These are phyloP conservation scores for Jaltomata sinuosa DNA, from an alignment of 257 asterid species.

Conservation along the genomic window DNA sequence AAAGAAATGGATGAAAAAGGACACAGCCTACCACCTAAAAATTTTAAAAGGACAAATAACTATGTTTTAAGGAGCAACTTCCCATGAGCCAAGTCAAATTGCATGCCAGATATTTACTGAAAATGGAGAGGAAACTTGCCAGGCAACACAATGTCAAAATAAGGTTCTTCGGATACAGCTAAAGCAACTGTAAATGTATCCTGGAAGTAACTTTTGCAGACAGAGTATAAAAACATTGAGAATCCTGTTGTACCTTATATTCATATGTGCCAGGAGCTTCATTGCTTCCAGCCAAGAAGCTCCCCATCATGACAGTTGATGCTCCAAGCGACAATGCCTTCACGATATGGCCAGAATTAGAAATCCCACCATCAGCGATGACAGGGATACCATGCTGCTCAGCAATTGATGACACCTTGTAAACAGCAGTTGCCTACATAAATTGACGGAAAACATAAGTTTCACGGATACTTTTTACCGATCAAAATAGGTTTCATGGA, in stretches of 20 bases:
- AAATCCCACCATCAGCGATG: conserved; percentile 93
- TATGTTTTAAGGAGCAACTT: background rate
- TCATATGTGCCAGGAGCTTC: conserved; percentile 84
- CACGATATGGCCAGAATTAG: conserved; percentile 92
- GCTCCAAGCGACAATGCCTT: conserved; percentile 93
- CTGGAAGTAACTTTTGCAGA: background rate
- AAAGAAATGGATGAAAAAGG: background rate
- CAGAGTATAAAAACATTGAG: background rate
- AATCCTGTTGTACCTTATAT: conserved; percentile 36
- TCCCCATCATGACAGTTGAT: conserved; percentile 82
- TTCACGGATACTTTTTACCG: background rate
- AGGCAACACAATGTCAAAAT: background rate
- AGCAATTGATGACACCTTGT: conserved; percentile 82
- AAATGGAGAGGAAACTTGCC: background rate
- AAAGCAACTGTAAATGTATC: background rate
- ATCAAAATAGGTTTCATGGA: background rate
- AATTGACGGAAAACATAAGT: background rate
- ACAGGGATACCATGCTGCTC: conserved; percentile 63
- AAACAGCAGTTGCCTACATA: conserved; percentile 72
- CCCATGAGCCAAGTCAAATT: conserved; percentile 11
- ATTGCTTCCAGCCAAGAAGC: conserved; percentile 84
- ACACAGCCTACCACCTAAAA: background rate
- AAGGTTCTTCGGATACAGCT: background rate
- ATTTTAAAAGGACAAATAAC: background rate
- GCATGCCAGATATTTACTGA: conserved; percentile 25